phyloP scores from a whole-genome alignment of 2,329 filamentous ascomycete species.

The Claviceps maximensis region DNA sequence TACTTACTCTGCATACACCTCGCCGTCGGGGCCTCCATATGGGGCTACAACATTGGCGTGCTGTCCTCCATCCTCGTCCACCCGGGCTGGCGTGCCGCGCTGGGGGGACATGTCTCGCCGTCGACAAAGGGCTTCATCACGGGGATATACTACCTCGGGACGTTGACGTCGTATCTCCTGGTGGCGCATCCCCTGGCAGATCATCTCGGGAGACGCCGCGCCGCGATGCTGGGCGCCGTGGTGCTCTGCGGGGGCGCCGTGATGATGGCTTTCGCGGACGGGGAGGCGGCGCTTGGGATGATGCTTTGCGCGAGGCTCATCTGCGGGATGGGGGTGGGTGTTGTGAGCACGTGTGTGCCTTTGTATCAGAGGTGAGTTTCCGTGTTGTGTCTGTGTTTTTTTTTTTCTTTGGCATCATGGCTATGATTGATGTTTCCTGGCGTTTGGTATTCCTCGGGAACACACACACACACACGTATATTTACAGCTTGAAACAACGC shows the following conservation, averaged over 20 bases:
- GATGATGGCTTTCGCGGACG: conserved; percentile 31
- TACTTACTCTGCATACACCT: conserved; percentile 37
- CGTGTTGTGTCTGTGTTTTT: background rate
- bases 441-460: no score
- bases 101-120: conserved; percentile 28
- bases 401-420: no score
- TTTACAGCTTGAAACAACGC: no score
- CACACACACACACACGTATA: no score
- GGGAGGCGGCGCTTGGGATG: conserved; percentile 27
- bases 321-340: conserved; percentile 38
- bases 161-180: conserved; percentile 41
- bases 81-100: conserved; percentile 35
- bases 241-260: conserved; percentile 35
- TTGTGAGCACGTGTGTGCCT: conserved; percentile 43
- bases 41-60: conserved; percentile 47
- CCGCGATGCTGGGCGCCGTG: conserved; percentile 33
- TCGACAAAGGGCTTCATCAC: conserved; percentile 38
- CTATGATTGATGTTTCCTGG: no score
- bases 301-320: conserved; percentile 39
- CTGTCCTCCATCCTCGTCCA: conserved; percentile 43
- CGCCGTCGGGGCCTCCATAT: conserved; percentile 41
- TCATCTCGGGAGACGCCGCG: conserved; percentile 35
- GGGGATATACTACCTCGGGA: conserved; percentile 44
- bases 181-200: conserved; percentile 39
- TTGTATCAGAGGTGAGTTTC: conserved; percentile 31